Conservation (phyloP, 2,329 filamentous ascomycete genomes). For the Fusarium mangiferae region DNA sequence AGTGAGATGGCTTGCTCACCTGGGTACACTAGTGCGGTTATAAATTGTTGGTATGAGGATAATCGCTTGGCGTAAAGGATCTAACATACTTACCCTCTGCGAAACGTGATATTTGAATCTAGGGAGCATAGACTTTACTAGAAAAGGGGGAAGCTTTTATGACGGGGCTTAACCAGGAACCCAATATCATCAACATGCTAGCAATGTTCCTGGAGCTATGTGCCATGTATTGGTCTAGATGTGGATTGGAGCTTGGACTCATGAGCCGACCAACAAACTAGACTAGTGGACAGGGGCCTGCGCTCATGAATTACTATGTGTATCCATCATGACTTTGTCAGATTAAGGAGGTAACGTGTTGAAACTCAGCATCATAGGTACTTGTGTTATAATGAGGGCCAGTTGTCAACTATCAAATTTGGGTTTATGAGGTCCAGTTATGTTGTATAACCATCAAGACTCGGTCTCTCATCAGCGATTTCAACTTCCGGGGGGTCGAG, state of each 20-base stretch:
- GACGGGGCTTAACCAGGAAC: constrained; percentile 7
- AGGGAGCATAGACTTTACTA: background rate
- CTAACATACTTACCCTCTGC: background rate
- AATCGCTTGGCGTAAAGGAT: background rate
- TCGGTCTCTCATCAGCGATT: background rate
- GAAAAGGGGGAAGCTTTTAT: background rate
- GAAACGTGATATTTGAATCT: background rate
- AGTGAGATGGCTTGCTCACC: background rate
- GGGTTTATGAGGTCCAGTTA: background rate
- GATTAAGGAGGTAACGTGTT: background rate
- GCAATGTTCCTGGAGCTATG: background rate
- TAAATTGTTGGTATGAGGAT: background rate
- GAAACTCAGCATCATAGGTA: background rate
- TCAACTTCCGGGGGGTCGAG: background rate
- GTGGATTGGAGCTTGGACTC: constrained; percentile 35
- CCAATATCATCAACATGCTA: background rate
- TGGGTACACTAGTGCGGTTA: background rate
- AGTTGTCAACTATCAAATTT: no score
- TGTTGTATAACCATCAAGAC: background rate
- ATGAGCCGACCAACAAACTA: constrained; percentile 21
- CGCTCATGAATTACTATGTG: background rate
- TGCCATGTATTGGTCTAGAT: background rate
- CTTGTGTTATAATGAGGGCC: background rate
- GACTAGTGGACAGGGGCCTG: constrained; percentile 21
- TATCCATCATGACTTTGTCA: constrained; percentile 17